Evolutionary conservation across 257 asterid species (phyloP).

Genomic region (Nemophila menziesii): DNA sequence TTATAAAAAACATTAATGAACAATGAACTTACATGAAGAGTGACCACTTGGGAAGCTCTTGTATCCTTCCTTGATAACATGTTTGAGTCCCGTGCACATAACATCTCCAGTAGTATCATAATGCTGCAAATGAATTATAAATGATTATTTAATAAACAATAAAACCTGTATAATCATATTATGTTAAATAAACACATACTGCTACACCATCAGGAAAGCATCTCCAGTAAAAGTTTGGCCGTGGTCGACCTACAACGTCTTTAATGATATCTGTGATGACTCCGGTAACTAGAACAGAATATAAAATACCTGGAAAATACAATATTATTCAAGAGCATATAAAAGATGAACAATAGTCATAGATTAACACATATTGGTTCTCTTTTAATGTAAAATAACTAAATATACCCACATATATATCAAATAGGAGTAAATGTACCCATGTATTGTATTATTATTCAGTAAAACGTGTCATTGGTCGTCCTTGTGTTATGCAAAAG

Average conservation of each 20-base stretch:
- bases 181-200: slow-evolving; percentile 13
- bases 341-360: too few species aligned
- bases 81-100: slow-evolving; percentile 33
- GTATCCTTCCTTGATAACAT: slow-evolving; percentile 40
- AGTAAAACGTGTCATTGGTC: too few species aligned
- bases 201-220: slow-evolving; percentile 45
- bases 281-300: slow-evolving; percentile 35
- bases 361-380: neutral
- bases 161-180: neutral
- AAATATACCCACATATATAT: too few species aligned
- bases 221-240: slow-evolving; percentile 45
- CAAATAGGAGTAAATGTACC: too few species aligned
- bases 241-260: slow-evolving; percentile 52
- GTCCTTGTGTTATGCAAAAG: too few species aligned
- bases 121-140: slow-evolving; percentile 17
- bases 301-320: slow-evolving; percentile 41
- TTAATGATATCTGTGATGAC: slow-evolving; percentile 50
- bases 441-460: too few species aligned
- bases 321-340: too few species aligned
- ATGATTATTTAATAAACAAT: neutral
- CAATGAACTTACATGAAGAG: slow-evolving; percentile 32
- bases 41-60: slow-evolving; percentile 64
- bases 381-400: too few species aligned
- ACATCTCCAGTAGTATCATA: slow-evolving; percentile 34
- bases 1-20: too few species aligned